phyloP scores from a whole-genome alignment of 805 yeast genomes.

The Wickerhamiella spandovensis region DNA sequence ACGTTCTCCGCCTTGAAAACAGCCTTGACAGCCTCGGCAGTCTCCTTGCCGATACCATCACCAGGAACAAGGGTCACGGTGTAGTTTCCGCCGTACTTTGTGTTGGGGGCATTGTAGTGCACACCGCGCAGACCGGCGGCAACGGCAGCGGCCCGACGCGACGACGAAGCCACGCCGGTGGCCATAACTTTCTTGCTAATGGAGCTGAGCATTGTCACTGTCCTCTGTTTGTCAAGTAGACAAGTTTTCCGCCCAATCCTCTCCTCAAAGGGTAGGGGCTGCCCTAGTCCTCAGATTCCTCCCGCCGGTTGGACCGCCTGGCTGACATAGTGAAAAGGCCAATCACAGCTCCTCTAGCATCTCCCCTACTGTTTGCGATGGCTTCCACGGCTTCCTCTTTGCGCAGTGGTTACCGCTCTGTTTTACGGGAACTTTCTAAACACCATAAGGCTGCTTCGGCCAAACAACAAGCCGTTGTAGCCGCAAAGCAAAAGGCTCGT shows the following conservation, averaged over 20 bases:
- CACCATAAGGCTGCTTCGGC: conserved; percentile 14
- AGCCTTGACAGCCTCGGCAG: conserved; percentile 83
- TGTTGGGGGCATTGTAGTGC: conserved; percentile 12
- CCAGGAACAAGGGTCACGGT: conserved; percentile 91
- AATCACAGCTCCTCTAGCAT: background rate
- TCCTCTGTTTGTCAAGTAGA: background rate
- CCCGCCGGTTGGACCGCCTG: background rate
- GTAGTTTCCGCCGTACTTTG: conserved; percentile 73
- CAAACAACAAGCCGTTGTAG: conserved; percentile 3
- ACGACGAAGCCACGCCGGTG: background rate
- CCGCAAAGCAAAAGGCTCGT: conserved; percentile 1
- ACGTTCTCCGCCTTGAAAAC: conserved; percentile 77
- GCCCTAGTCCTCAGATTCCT: background rate
- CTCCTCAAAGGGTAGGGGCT: background rate
- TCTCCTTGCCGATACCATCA: conserved; percentile 95
- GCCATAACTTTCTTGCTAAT: background rate
- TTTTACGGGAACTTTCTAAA: conserved; percentile 19
- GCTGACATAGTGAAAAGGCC: background rate
- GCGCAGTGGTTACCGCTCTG: conserved; percentile 13
- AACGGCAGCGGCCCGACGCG: background rate
- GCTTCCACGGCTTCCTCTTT: background rate
- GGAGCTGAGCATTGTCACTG: background rate
- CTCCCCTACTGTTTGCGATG: background rate
- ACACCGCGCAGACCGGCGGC: conserved; percentile 3
- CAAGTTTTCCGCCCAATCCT: background rate